Evolutionary conservation across 768 basidiomycete genomes (phyloP), one percentile per base, ranked within the genome.

Genomic region (Dioszegia hungarica): DNA sequence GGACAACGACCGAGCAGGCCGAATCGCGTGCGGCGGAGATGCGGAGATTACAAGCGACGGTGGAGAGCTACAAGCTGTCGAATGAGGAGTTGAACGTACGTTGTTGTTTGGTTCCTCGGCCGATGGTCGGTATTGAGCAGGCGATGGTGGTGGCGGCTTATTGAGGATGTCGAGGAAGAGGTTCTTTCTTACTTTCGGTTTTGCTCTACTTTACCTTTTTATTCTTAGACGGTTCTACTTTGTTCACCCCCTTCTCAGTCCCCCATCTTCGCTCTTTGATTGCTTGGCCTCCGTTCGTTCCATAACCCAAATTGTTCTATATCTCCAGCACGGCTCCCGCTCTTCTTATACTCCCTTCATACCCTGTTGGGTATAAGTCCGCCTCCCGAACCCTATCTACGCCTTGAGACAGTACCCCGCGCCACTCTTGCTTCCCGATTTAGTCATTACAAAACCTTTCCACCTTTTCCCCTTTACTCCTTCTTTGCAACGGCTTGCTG

Each of bases 1-100:
- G 81, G 15, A 89, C 94, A 73, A 82, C 97, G 60, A 89, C 86
- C 75, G 89, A 90, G 67, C 93, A 97, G 70, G 80, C 94, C 38
- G 95, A 97, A 66, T 78, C 87, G 67, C 86, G 85, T 72, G 79
- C 79, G 34, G 88, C 85, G 57, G 95, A 99, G 77, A 83, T 90
- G 52, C 85, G 90, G 57, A 85, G 82, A 61, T 79, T 94, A 61
- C 88, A 89, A 67, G 84, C 85, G 43, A 86, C 89, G 5, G 85
- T 95, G 56, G 94, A 98, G 72, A 88, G 87, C 76, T 82, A 95
- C 68, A 93, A 94, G 80, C 87, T 89, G 69, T 88, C 95, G 61
- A 98, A 97, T 70, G 95, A 98, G 74, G 94, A 98, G 74, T 83
- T 99, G 54, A 98, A 99, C 84, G 94, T 95, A 56, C 48, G 54